Conservation (phyloP, 2,329 filamentous ascomycete genomes). For the Hypoxylon sp. region DNA sequence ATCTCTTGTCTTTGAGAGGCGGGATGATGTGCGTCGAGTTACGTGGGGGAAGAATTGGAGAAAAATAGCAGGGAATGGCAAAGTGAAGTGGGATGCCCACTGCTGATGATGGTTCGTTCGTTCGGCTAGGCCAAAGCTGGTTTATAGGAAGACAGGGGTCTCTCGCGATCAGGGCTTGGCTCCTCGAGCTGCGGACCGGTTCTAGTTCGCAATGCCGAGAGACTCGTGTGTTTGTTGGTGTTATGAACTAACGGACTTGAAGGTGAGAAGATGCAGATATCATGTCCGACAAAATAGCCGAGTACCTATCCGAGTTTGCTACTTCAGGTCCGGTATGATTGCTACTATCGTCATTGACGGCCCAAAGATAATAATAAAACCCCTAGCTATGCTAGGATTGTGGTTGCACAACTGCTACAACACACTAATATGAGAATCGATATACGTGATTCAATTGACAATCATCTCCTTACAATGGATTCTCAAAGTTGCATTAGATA, state of each 20-base stretch:
- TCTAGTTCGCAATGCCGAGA: constrained; percentile 14
- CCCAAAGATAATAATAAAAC: constrained; percentile 26
- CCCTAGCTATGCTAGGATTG: constrained; percentile 6
- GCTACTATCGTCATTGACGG: constrained; percentile 33
- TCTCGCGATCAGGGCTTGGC: constrained; percentile 18
- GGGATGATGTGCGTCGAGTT: constrained; percentile 17
- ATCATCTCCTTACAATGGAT: constrained; percentile 12
- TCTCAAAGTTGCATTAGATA: constrained; percentile 27
- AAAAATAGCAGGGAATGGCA: constrained; percentile 18
- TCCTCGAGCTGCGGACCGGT: constrained; percentile 9
- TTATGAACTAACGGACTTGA: constrained; percentile 6
- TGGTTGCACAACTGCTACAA: constrained; percentile 7
- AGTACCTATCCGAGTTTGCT: constrained; percentile 8
- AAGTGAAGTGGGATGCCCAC: constrained; percentile 25
- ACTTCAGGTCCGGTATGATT: constrained; percentile 19
- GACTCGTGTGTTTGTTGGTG: constrained; percentile 16
- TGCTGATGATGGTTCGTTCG: constrained; percentile 30
- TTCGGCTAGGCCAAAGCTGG: constrained; percentile 22
- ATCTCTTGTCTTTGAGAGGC: background rate
- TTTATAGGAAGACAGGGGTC: constrained; percentile 33
- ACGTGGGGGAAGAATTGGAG: constrained; percentile 23
- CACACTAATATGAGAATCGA: constrained; percentile 18
- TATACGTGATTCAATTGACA: constrained; percentile 17
- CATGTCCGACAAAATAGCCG: constrained; percentile 21
- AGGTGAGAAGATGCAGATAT: constrained; percentile 16